Evolutionary conservation across 352 stramenopile genomes (phyloP).

Genomic region (Phytophthora pistaciae): DNA sequence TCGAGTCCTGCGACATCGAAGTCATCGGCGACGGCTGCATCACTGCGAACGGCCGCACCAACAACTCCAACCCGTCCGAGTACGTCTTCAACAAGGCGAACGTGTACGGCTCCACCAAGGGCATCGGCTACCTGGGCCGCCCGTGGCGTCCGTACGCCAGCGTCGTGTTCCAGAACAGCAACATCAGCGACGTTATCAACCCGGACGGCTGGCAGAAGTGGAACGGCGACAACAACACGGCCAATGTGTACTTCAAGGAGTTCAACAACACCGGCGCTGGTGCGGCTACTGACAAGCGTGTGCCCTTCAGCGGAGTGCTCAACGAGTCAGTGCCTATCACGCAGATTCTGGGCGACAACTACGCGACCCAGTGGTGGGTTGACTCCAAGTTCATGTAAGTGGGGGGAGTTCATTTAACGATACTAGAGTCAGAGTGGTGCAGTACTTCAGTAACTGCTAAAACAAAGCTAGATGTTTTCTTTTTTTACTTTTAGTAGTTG

Average conservation of each 20-base stretch:
- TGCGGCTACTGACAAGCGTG: not conserved
- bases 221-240: constrained; percentile 1
- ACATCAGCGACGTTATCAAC: constrained; percentile 2
- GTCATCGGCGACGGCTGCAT: not conserved
- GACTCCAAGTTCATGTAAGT: constrained; percentile 1
- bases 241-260: constrained; percentile 3
- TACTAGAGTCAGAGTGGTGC: not conserved
- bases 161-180: constrained; percentile 1
- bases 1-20: constrained; percentile 4
- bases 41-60: not conserved
- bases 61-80: not conserved
- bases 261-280: not conserved
- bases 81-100: constrained; percentile 2
- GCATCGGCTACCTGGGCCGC: not conserved
- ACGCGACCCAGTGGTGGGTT: constrained; percentile 1
- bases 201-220: constrained; percentile 1
- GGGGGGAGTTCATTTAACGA: not conserved
- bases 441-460: not conserved
- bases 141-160: constrained; percentile 6
- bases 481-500: not conserved
- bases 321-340: not conserved
- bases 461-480: not conserved
- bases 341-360: not conserved
- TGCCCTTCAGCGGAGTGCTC: constrained; percentile 2
- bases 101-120: not conserved